Conservation (phyloP, 2,329 filamentous ascomycete genomes). For the Lachnellula arida region DNA sequence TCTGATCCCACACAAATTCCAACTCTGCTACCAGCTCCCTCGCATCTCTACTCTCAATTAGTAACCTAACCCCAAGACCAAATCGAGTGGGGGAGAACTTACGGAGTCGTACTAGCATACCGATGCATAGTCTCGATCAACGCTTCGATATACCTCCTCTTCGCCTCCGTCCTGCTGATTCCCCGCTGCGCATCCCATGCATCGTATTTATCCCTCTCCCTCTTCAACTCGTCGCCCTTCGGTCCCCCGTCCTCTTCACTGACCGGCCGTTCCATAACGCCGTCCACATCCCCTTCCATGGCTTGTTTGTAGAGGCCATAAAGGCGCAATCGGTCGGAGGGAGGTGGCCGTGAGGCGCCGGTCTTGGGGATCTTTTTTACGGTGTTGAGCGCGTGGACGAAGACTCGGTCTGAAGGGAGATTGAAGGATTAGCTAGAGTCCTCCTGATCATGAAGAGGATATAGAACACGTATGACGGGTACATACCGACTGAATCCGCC, state of each 20-base stretch:
- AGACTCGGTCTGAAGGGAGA: slow-evolving; percentile 73
- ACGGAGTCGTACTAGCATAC: slow-evolving; percentile 80
- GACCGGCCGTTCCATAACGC: slow-evolving; percentile 81
- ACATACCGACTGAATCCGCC: slow-evolving; percentile 50
- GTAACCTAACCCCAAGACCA: neutral
- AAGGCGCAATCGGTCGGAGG: slow-evolving; percentile 77
- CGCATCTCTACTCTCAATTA: slow-evolving; percentile 54
- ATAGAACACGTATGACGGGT: neutral
- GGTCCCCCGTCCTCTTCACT: slow-evolving; percentile 55
- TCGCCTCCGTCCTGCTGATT: slow-evolving; percentile 83
- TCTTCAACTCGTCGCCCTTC: slow-evolving; percentile 40
- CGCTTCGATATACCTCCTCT: slow-evolving; percentile 87
- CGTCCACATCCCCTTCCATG: slow-evolving; percentile 96
- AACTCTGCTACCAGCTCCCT: slow-evolving; percentile 85
- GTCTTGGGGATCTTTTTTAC: slow-evolving; percentile 97
- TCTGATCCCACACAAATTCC: slow-evolving; percentile 99
- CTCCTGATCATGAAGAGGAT: neutral
- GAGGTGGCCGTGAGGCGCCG: slow-evolving; percentile 81
- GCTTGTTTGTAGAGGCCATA: slow-evolving; percentile 99
- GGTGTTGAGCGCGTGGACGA: slow-evolving; percentile 97
- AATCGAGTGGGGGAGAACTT: slow-evolving; percentile 32
- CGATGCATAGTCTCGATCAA: slow-evolving; percentile 95
- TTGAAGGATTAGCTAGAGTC: neutral
- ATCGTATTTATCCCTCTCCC: slow-evolving; percentile 73
- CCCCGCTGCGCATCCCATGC: slow-evolving; percentile 89